Evolutionary conservation across 768 basidiomycete species (phyloP).

Genomic region (Collybia sp.): DNA sequence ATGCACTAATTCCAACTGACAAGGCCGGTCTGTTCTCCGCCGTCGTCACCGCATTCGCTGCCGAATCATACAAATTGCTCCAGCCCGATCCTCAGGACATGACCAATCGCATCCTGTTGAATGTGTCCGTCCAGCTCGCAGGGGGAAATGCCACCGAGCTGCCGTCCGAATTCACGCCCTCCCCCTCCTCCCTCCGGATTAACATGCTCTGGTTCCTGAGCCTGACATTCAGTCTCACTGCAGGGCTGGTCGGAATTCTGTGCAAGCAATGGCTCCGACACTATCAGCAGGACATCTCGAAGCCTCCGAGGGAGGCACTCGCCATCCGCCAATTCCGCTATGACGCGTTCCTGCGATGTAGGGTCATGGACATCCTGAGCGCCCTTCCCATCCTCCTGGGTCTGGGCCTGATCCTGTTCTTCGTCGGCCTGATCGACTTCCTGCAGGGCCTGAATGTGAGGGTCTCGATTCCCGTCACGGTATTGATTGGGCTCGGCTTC

Average conservation of each 20-base stretch:
- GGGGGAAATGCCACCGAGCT: background rate
- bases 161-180: background rate
- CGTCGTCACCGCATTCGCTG: too few relatives aligned
- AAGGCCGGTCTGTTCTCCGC: too few relatives aligned
- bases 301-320: background rate
- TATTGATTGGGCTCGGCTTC: too few relatives aligned
- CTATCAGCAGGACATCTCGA: background rate
- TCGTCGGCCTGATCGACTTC: background rate
- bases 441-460: background rate
- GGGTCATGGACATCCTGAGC: background rate
- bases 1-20: too few relatives aligned
- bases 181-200: slow-evolving; percentile 5
- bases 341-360: background rate
- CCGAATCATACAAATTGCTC: too few relatives aligned
- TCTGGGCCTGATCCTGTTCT: slow-evolving; percentile 2
- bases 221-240: slow-evolving; percentile 12
- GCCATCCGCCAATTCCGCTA: background rate
- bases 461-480: too few relatives aligned
- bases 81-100: slow-evolving; percentile 10
- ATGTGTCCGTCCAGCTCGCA: background rate
- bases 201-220: slow-evolving; percentile 14
- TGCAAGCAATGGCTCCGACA: slow-evolving; percentile 14
- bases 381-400: slow-evolving; percentile 1
- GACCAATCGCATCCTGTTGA: slow-evolving; percentile 3
- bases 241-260: slow-evolving; percentile 13